Evolutionary conservation across 2,329 filamentous ascomycete species (phyloP).

Genomic region (Fusarium circinatum): DNA sequence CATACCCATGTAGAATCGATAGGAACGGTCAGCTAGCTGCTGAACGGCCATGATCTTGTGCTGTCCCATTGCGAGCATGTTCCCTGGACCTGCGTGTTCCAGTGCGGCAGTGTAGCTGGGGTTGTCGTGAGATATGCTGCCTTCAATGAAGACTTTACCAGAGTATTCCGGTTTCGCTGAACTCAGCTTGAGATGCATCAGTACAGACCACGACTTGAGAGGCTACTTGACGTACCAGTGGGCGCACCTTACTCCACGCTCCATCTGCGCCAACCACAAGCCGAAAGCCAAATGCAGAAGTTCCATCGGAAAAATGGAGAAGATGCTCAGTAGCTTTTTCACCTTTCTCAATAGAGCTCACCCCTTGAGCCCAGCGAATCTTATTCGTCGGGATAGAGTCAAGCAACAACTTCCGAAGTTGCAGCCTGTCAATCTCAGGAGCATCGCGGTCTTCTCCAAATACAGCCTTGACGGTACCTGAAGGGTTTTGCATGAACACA

Average conservation of each 20-base stretch:
- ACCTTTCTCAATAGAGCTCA: too few relatives aligned
- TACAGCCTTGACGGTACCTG: conserved; percentile 44
- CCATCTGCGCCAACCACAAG: too few relatives aligned
- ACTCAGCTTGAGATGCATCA: conserved; percentile 30
- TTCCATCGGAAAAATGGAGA: too few relatives aligned
- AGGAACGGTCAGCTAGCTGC: background rate
- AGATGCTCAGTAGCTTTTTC: too few relatives aligned
- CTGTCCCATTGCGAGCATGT: conserved; percentile 6
- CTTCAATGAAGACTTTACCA: conserved; percentile 13
- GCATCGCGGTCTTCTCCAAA: conserved; percentile 36
- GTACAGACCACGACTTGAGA: conserved; percentile 42
- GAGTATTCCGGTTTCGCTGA: background rate
- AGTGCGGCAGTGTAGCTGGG: background rate
- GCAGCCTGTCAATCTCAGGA: conserved; percentile 53
- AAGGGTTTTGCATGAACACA: conserved; percentile 27
- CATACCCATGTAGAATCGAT: conserved; percentile 8
- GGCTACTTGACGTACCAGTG: conserved; percentile 51
- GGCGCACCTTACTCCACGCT: conserved; percentile 47
- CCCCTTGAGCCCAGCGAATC: conserved; percentile 57
- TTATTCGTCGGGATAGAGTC: conserved; percentile 43
- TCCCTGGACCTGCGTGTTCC: background rate
- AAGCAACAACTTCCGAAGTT: conserved; percentile 50
- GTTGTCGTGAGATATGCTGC: background rate
- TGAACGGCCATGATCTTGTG: background rate
- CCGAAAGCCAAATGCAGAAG: too few relatives aligned